Percentiles rank a stretch among this genome's conserved stretches.
Conservation (phyloP, 371 early-diverging fungal species). For the Mortierella sp. region DNA sequence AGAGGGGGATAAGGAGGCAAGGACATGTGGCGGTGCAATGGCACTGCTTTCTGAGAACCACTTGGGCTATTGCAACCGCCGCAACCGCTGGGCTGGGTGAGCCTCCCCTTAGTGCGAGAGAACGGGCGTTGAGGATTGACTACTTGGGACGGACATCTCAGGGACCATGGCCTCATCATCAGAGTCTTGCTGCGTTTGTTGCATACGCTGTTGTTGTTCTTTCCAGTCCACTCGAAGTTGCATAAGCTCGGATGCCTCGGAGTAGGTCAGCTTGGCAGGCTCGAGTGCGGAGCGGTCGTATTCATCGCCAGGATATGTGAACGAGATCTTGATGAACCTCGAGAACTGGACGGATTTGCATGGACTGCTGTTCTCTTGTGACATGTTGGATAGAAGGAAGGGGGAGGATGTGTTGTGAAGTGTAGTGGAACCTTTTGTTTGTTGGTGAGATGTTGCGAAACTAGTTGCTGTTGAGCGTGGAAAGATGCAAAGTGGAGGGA, state of each 20-base stretch:
- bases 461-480: not conserved
- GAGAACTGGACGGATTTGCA: conserved; percentile 49
- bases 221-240: conserved; percentile 46
- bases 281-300: conserved; percentile 51
- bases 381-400: conserved; percentile 4
- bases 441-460: conserved; percentile 2
- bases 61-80: too few relatives aligned
- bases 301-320: conserved; percentile 52
- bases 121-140: conserved; percentile 30
- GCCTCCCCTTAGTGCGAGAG: too few relatives aligned
- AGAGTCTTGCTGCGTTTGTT: conserved; percentile 11
- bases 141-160: conserved; percentile 5
- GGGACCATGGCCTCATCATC: conserved; percentile 13
- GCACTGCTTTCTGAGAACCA: too few relatives aligned
- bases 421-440: conserved; percentile 1
- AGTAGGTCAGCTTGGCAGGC: conserved; percentile 48
- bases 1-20: too few relatives aligned
- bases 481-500: not conserved
- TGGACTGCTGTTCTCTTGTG: conserved; percentile 8
- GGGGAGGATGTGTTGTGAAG: not conserved
- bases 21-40: too few relatives aligned
- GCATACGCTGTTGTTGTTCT: conserved; percentile 14
- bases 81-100: too few relatives aligned
- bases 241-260: conserved; percentile 44
- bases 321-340: conserved; percentile 50